Evolutionary conservation across 805 yeast species (phyloP).

Genomic region (Debaryomyces castellii): DNA sequence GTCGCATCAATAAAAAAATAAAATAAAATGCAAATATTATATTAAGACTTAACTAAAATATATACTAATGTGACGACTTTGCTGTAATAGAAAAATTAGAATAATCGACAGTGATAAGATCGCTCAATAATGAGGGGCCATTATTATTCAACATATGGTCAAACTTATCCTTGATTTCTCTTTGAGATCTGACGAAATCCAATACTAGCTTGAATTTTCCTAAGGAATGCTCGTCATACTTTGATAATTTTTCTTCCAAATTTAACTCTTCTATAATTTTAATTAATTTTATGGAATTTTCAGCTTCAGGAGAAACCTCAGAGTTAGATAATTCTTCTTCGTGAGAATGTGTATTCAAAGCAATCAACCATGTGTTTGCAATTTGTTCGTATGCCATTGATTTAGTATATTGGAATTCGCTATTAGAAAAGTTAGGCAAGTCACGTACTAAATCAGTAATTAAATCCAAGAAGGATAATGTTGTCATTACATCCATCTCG

Average conservation of each 20-base stretch:
- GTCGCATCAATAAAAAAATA: neutral
- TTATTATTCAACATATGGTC: constrained; percentile 15
- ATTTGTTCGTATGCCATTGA: constrained; percentile 60
- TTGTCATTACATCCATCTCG: constrained; percentile 50
- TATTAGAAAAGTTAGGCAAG: constrained; percentile 64
- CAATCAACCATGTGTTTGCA: constrained; percentile 55
- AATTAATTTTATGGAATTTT: constrained; percentile 20
- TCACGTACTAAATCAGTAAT: constrained; percentile 59
- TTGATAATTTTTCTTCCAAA: constrained; percentile 41
- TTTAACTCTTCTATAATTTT: constrained; percentile 34
- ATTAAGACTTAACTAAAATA: neutral
- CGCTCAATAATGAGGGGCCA: constrained; percentile 22
- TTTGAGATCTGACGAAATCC: constrained; percentile 42
- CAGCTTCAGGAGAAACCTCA: constrained; percentile 9
- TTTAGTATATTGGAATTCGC: constrained; percentile 53
- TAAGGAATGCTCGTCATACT: constrained; percentile 43
- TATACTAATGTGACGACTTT: constrained; percentile 23
- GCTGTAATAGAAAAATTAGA: constrained; percentile 41
- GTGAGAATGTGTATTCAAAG: constrained; percentile 27
- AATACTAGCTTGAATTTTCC: constrained; percentile 45
- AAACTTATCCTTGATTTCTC: constrained; percentile 28
- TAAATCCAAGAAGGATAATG: constrained; percentile 62
- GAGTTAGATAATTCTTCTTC: constrained; percentile 14
- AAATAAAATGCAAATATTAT: neutral
- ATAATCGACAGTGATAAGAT: constrained; percentile 43